Base-by-base conservation (phyloP, 169 alveolate species). In the Plasmodium yoelii region DNA sequence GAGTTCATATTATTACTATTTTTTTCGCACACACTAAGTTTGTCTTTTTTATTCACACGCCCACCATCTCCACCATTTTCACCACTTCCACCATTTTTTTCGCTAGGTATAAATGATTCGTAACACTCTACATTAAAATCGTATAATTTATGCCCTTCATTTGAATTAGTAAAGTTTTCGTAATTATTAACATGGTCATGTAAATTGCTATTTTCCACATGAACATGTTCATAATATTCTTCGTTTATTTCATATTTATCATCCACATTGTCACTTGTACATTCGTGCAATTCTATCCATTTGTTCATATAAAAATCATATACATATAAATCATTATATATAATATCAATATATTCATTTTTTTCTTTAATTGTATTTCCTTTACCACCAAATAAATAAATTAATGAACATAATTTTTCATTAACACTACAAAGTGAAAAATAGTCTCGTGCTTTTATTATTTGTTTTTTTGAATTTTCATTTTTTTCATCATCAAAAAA, bases 381-480 rank as follows among this genome's bases (percentile, higher is more conserved):
- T 19, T 84, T 84, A n/a, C 91, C 91, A 15, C 91, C 91, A 47
- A 84, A 84, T 9, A 84, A 73, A 63, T 84, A 84, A 56, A 84
- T 84, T 61, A 84, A 69, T 15, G 87, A 84, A 39, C 59, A 69
- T 13, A 19, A 84, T 5, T 42, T 70, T n/a, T 84, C 91, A 60
- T 42, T 42, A 3, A 84, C 91, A 26, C 91, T 84, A 42, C 91
- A 84, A 18, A 84, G 46, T 26, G 91, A 84, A 34, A 84, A 84
- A 49, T 22, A 64, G 57, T 84, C 91, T 69, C 91, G 22, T 9
- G 91, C 74, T 57, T 84, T 84, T 46, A 84, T 84, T 61, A 84
- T 5, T 51, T 68, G 56, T 72, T 84, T 84, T 57, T 46, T 84
- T 28, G 69, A 69, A 44, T 67, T 84, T 26, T 26, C 47, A 13